These are phyloP conservation scores for Cladophialophora chaetospira DNA, from an alignment of 2,329 filamentous ascomycete genomes.

Conservation along the genomic window DNA sequence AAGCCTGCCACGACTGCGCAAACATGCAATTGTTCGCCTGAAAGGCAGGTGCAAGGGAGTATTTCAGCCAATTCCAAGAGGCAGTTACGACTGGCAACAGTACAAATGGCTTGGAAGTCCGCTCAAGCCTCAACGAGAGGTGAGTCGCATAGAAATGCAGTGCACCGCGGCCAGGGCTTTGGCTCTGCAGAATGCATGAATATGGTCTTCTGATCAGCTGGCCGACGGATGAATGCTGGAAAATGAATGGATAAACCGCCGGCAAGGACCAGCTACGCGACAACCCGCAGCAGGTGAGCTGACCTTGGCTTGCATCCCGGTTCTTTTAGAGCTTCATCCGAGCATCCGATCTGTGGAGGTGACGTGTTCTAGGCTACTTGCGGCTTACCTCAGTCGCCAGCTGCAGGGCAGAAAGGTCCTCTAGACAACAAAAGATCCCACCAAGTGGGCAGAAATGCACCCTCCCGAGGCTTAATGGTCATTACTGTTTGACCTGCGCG, in stretches of 20 bases:
- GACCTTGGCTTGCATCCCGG: neutral
- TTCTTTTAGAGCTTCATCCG: slow-evolving; percentile 4
- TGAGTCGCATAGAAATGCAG: neutral
- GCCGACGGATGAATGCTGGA: neutral
- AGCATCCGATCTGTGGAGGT: slow-evolving; percentile 15
- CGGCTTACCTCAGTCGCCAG: slow-evolving; percentile 2
- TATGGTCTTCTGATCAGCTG: slow-evolving; percentile 15
- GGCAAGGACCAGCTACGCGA: neutral
- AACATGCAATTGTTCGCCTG: neutral
- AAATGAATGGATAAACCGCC: slow-evolving; percentile 10
- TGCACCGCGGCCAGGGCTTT: neutral
- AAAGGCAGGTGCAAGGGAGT: slow-evolving; percentile 2
- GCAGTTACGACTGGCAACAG: neutral
- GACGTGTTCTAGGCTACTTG: neutral
- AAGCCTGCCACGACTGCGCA: neutral
- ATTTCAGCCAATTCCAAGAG: slow-evolving; percentile 8
- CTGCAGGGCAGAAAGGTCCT: neutral
- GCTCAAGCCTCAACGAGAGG: neutral
- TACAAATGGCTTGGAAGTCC: neutral
- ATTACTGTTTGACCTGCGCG: neutral
- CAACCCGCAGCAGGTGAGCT: slow-evolving; percentile 1
- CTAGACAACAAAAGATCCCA: slow-evolving; percentile 4
- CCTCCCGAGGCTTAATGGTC: neutral
- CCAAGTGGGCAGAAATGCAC: slow-evolving; percentile 3
- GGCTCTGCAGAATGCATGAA: neutral